A percentile compares a stretch with the other conserved stretches of the same genome.
phyloP scores from a whole-genome alignment of 305 asterid species.

The Rubia occidens region DNA sequence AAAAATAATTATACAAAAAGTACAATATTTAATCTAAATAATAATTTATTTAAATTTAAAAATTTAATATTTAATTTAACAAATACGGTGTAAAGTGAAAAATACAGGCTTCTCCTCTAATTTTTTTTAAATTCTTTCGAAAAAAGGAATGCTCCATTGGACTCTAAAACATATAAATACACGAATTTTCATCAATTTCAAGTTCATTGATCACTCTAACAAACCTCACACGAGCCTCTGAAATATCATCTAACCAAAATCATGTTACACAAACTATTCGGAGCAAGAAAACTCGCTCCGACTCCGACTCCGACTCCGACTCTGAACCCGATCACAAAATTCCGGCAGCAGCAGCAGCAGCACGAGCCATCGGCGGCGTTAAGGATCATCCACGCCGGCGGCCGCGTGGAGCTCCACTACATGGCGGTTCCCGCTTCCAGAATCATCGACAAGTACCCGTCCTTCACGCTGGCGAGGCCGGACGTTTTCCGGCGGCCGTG shows the following conservation, averaged over 20 bases:
- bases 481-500: constrained; percentile 54
- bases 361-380: constrained; percentile 24
- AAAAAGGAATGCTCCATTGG: too few relatives aligned
- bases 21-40: too few relatives aligned
- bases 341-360: neutral
- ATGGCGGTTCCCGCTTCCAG: constrained; percentile 63
- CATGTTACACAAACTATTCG: constrained; percentile 11
- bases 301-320: neutral
- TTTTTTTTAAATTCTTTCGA: too few relatives aligned
- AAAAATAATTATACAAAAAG: too few relatives aligned
- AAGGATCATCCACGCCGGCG: constrained; percentile 61
- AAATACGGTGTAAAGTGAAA: too few relatives aligned
- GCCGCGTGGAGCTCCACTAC: constrained; percentile 44
- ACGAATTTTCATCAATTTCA: neutral
- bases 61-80: too few relatives aligned
- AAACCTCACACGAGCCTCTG: neutral
- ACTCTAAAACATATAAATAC: neutral
- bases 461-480: constrained; percentile 45
- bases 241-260: neutral
- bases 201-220: neutral
- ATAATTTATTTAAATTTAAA: too few relatives aligned
- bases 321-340: neutral
- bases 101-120: too few relatives aligned
- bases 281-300: constrained; percentile 9
- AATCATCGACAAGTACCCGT: constrained; percentile 50